Conservation (phyloP, 164 flowering plant genomes). For the Malania oleifera region DNA sequence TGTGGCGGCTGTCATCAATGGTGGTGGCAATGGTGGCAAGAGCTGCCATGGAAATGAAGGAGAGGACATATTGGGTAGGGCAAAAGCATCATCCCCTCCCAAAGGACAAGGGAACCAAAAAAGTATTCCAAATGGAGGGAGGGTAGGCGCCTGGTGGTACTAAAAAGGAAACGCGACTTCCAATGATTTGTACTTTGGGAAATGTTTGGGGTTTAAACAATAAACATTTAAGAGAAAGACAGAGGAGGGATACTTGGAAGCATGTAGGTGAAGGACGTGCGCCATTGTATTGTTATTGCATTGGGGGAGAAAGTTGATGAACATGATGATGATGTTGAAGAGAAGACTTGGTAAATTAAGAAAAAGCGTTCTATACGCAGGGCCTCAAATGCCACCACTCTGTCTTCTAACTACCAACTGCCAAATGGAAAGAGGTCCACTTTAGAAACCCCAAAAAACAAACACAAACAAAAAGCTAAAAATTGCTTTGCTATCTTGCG, state of each 20-base stretch:
- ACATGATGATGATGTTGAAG: no score
- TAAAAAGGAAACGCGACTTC: not conserved
- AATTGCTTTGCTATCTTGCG: no score
- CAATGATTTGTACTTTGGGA: constrained; percentile 3
- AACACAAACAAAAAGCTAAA: no score
- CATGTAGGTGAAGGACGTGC: constrained; percentile 25
- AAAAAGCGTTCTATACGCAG: constrained; percentile 2
- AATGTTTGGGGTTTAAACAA: constrained; percentile 8
- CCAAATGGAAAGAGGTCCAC: no score
- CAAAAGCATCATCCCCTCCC: not conserved
- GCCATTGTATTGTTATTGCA: not conserved
- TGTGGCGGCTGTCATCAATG: not conserved
- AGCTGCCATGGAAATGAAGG: not conserved
- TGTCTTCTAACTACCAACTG: no score
- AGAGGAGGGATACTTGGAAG: constrained; percentile 21
- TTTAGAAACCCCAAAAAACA: no score
- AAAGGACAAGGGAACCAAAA: not conserved
- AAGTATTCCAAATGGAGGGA: not conserved
- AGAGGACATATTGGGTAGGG: not conserved
- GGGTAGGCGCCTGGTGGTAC: no score
- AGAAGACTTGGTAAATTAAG: not conserved
- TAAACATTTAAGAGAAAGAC: constrained; percentile 6
- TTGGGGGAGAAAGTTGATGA: no score
- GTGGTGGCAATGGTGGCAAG: not conserved
- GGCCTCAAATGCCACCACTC: constrained; percentile 1